Percentiles rank a stretch among this genome's conserved stretches.
These are phyloP conservation scores for Lophiostoma macrostomum DNA, from an alignment of 495 filamentous ascomycete genomes.

Conservation along the genomic window DNA sequence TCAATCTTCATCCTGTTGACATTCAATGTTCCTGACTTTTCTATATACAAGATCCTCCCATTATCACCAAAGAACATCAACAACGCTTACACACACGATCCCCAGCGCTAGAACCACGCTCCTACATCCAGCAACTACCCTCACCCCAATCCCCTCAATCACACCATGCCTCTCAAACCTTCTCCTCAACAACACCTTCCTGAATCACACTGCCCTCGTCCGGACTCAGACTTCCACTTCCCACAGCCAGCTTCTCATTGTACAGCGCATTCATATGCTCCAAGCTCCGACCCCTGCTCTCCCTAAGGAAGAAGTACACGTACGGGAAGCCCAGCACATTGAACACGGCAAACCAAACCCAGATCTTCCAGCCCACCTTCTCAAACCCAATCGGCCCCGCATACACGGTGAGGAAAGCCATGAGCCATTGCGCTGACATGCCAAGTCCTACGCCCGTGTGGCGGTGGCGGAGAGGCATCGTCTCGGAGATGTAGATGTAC, in stretches of 20 bases:
- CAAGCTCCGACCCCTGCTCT: constrained; percentile 12
- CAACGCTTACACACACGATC: too few relatives aligned
- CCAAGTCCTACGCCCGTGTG: constrained; percentile 11
- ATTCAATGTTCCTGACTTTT: too few relatives aligned
- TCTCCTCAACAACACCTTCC: not conserved
- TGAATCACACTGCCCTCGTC: not conserved
- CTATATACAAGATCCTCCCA: too few relatives aligned
- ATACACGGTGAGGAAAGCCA: constrained; percentile 22
- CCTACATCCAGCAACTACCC: too few relatives aligned
- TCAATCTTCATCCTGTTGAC: too few relatives aligned
- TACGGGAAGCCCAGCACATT: constrained; percentile 6
- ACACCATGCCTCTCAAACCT: not conserved
- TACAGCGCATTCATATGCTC: constrained; percentile 8
- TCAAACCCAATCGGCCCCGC: constrained; percentile 19
- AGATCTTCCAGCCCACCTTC: constrained; percentile 28
- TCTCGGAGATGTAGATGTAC: constrained; percentile 22
- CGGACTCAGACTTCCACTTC: constrained; percentile 1
- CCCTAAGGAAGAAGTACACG: constrained; percentile 4
- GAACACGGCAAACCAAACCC: constrained; percentile 19
- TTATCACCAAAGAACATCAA: too few relatives aligned
- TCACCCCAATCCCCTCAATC: not conserved
- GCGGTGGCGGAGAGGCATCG: constrained; percentile 19
- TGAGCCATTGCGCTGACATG: constrained; percentile 19
- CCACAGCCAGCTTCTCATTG: constrained; percentile 7
- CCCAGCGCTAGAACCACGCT: too few relatives aligned